Evolutionary conservation across 2,329 filamentous ascomycete genomes (phyloP).

Genomic region (Geosmithia flava): DNA sequence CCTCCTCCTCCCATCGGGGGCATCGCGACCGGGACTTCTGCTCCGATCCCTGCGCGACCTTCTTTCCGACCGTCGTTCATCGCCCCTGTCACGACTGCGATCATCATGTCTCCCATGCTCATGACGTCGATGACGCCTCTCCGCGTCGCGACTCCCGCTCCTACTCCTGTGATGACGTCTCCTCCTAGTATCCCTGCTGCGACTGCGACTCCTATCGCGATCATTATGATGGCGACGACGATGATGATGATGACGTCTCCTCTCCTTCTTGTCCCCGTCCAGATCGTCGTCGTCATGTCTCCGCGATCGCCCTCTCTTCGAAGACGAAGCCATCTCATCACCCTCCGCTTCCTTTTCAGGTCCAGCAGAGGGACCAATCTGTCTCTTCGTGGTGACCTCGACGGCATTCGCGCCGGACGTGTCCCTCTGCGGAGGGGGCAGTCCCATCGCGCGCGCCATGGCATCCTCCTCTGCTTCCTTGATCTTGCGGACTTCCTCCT

Average conservation of each 20-base stretch:
- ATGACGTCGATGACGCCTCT: slow-evolving; percentile 14
- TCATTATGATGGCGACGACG: slow-evolving; percentile 1
- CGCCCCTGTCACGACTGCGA: slow-evolving; percentile 15
- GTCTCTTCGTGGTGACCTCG: slow-evolving; percentile 34
- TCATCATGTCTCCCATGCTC: slow-evolving; percentile 18
- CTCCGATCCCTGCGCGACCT: slow-evolving; percentile 6
- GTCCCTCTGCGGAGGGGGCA: slow-evolving; percentile 55
- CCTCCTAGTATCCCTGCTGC: slow-evolving; percentile 21
- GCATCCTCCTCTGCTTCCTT: slow-evolving; percentile 93
- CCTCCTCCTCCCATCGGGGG: slow-evolving; percentile 2
- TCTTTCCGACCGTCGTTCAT: slow-evolving; percentile 4
- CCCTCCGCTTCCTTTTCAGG: slow-evolving; percentile 3
- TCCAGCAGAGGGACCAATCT: slow-evolving; percentile 17
- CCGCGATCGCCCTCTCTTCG: slow-evolving; percentile 14
- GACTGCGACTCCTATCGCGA: slow-evolving; percentile 16
- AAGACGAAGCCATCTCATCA: slow-evolving; percentile 11
- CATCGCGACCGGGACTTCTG: slow-evolving; percentile 6
- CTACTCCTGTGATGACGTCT: slow-evolving; percentile 12
- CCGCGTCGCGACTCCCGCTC: slow-evolving; percentile 13
- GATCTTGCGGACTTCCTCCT: slow-evolving; percentile 66
- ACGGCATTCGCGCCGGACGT: slow-evolving; percentile 56
- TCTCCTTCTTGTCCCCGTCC: neutral
- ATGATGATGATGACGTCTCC: neutral
- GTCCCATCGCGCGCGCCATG: slow-evolving; percentile 67
- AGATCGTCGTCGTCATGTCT: slow-evolving; percentile 14